Percentiles rank a stretch among this genome's conserved stretches.
phyloP scores from a whole-genome alignment of 257 asterid genomes.

The Sherardia arvensis region DNA sequence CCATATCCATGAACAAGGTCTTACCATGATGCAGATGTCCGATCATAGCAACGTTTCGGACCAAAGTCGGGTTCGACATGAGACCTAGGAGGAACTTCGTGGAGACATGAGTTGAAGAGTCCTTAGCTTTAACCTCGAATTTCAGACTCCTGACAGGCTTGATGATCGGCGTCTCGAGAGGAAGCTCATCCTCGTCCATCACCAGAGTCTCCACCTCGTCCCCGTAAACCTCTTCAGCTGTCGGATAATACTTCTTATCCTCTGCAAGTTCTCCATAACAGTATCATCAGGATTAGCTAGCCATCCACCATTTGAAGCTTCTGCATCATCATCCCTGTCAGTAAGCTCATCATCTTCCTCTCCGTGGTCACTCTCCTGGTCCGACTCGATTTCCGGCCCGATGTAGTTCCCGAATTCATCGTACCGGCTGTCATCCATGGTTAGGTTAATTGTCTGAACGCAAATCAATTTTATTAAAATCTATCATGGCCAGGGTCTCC shows the following conservation, averaged over 20 bases:
- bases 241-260: slow-evolving; percentile 91
- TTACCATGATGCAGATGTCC: slow-evolving; percentile 84
- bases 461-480: too few species aligned
- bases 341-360: slow-evolving; percentile 79
- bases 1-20: slow-evolving; percentile 92
- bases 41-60: slow-evolving; percentile 92
- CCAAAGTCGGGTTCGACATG: slow-evolving; percentile 78
- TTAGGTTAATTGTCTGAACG: slow-evolving; percentile 23
- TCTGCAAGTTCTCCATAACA: slow-evolving; percentile 90
- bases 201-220: slow-evolving; percentile 95
- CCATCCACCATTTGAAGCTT: slow-evolving; percentile 75
- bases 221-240: slow-evolving; percentile 97
- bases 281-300: slow-evolving; percentile 36
- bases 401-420: slow-evolving; percentile 96
- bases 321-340: slow-evolving; percentile 61
- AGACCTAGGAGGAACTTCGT: slow-evolving; percentile 87
- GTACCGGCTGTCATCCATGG: slow-evolving; percentile 86
- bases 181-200: slow-evolving; percentile 96
- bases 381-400: slow-evolving; percentile 95
- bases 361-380: slow-evolving; percentile 55
- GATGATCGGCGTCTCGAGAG: slow-evolving; percentile 76
- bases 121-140: slow-evolving; percentile 93
- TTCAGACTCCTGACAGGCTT: slow-evolving; percentile 79
- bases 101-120: slow-evolving; percentile 79
- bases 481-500: too few species aligned